A percentile compares a stretch with the other conserved stretches of the same genome.
phyloP scores from a whole-genome alignment of 352 stramenopile genomes.

The Phytophthora cryptogea region DNA sequence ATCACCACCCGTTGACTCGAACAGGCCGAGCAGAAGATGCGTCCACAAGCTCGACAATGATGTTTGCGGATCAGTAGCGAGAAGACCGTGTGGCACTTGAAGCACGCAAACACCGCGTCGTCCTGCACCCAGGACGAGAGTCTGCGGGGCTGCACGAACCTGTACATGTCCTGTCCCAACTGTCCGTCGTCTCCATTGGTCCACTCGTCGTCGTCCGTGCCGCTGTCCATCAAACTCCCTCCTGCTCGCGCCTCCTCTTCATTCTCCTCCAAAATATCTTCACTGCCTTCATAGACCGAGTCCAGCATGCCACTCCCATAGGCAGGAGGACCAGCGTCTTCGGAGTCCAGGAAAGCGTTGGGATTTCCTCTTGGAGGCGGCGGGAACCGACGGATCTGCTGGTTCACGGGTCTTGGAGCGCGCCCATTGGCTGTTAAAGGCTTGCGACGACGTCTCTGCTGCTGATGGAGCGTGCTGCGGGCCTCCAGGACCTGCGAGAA shows the following conservation, averaged over 20 bases:
- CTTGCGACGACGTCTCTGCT: conserved; percentile 33
- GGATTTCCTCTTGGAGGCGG: conserved; percentile 15
- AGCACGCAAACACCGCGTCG: conserved; percentile 84
- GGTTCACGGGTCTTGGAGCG: not conserved
- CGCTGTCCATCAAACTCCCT: conserved; percentile 24
- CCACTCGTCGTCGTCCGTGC: conserved; percentile 72
- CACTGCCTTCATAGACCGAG: conserved; percentile 60
- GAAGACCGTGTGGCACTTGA: conserved; percentile 85
- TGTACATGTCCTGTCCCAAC: conserved; percentile 72
- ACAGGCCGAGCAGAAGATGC: conserved; percentile 82
- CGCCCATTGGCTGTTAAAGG: conserved; percentile 12
- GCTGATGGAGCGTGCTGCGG: conserved; percentile 58
- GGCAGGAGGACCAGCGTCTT: conserved; percentile 23
- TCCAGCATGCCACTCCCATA: conserved; percentile 49
- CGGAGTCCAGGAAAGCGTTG: conserved; percentile 17
- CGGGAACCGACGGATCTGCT: conserved; percentile 13
- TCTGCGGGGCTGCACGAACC: conserved; percentile 79
- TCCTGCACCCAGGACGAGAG: conserved; percentile 88
- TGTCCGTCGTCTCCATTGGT: conserved; percentile 50
- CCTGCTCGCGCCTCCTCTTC: conserved; percentile 9
- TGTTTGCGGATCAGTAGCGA: conserved; percentile 83
- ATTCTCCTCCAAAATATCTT: conserved; percentile 45
- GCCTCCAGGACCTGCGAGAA: conserved; percentile 85
- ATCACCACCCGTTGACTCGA: conserved; percentile 87
- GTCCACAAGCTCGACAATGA: conserved; percentile 79